phyloP scores from a whole-genome alignment of 768 basidiomycete genomes.

The Russula olivacea region DNA sequence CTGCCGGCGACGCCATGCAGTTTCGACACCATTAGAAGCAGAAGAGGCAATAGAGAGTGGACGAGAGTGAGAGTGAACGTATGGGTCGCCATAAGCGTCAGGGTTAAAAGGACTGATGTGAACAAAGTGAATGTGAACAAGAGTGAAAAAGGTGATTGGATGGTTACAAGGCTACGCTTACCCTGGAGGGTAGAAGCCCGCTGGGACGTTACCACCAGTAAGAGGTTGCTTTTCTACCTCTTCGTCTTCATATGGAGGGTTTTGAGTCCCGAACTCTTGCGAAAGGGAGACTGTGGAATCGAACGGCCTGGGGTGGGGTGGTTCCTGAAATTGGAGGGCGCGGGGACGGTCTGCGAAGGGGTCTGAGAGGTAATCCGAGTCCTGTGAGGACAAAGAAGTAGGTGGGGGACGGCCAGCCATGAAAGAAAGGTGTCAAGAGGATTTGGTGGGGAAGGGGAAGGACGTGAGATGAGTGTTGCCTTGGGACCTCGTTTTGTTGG shows the following conservation, averaged over 20 bases:
- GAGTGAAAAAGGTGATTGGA: not conserved
- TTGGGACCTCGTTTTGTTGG: conserved; percentile 21
- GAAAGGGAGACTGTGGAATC: conserved; percentile 54
- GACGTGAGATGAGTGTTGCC: not conserved
- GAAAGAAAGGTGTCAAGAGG: conserved; percentile 24
- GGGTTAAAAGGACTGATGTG: conserved; percentile 42
- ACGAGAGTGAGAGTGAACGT: conserved; percentile 32
- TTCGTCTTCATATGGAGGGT: conserved; percentile 51
- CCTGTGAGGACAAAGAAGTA: conserved; percentile 33
- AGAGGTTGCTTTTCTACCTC: conserved; percentile 76
- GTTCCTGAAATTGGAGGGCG: conserved; percentile 56
- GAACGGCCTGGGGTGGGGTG: conserved; percentile 47
- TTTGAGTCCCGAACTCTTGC: conserved; percentile 41
- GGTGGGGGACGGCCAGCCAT: conserved; percentile 29
- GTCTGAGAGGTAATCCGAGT: conserved; percentile 44
- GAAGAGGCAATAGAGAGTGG: conserved; percentile 38
- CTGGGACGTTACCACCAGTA: conserved; percentile 51
- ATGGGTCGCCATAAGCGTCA: conserved; percentile 61
- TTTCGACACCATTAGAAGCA: conserved; percentile 35
- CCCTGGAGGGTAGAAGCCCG: conserved; percentile 73
- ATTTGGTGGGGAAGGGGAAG: not conserved
- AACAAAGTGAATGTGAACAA: conserved; percentile 13
- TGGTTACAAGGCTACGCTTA: conserved; percentile 36
- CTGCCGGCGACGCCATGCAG: conserved; percentile 64
- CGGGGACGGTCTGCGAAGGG: conserved; percentile 70